Base-by-base conservation (phyloP, 164 flowering plant genomes). In the Echeveria elegans region DNA sequence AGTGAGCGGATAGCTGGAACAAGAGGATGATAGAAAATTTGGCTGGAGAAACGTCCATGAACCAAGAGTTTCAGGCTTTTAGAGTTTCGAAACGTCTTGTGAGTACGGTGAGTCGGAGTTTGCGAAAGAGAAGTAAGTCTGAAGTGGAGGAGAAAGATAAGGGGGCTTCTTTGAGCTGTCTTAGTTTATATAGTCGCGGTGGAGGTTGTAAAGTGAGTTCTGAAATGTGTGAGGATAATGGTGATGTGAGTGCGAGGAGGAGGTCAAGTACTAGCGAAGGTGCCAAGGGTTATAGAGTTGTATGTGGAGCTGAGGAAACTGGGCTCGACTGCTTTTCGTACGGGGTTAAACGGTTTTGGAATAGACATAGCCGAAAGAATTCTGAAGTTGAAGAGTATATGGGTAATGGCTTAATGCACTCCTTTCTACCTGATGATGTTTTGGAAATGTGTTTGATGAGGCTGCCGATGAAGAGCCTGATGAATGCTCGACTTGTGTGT, bases 191-290 rank as follows among this genome's bases (percentile, higher is more conserved):
- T 73, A 83, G 85, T 16, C 77, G 82, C 67, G 92, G 88, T 38
- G 99, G 96, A 23, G 99, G 96, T 28, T 94, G 99, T 81, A 88
- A 83, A 77, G 99, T 94, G 11, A 87, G 95, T 24, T 96, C 93
- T 41, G 93, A 88, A 69, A 87, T 83, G 2, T 28, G 82, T 65
- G 94, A 89, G 15, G 96, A 84, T 9, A 70, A 74, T 72, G 87
- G 81, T 10, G 90, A 91, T 74, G 76, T 81, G 4, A 66, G 67
- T 63, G 45, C 68, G 70, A 80, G 88, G 56, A 83, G 97, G 75
- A 78, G 86, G 77, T 86, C 94, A 1, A 85, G 72, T 80, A 80
- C 80, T 30, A 82, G 83, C 63, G 92, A 88, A 63, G 90, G 88
- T 72, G 79, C 78, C 24, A 89, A 73, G 67, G 78, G 82, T 16